Percentiles rank a stretch among this genome's conserved stretches.
phyloP scores from a whole-genome alignment of 805 yeast species.

The Debaryomyces prosopidis region DNA sequence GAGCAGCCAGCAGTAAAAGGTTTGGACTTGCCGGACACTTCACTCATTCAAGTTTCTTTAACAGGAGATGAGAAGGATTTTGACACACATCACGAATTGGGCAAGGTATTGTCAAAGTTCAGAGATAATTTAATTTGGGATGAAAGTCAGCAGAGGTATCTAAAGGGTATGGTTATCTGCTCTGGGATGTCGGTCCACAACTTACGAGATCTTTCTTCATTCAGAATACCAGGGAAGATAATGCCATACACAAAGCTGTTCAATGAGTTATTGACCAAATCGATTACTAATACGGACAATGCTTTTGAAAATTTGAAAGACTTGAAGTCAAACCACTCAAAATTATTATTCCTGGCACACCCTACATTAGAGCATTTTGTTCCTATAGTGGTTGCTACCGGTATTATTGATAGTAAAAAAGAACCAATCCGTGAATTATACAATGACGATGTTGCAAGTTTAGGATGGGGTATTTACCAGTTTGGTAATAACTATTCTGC shows the following conservation, averaged over 20 bases:
- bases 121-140: conserved; percentile 44
- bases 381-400: conserved; percentile 63
- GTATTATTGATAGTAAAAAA: conserved; percentile 47
- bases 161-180: conserved; percentile 49
- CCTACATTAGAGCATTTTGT: conserved; percentile 77
- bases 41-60: conserved; percentile 53
- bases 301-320: conserved; percentile 38
- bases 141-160: conserved; percentile 19
- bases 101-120: conserved; percentile 51
- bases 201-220: conserved; percentile 47
- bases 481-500: conserved; percentile 31
- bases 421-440: conserved; percentile 46
- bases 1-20: conserved; percentile 23
- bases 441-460: conserved; percentile 40
- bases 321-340: conserved; percentile 27
- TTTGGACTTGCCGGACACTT: conserved; percentile 43
- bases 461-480: conserved; percentile 74
- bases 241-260: conserved; percentile 56
- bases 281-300: conserved; percentile 32
- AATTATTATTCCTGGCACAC: conserved; percentile 54
- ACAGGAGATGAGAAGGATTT: conserved; percentile 40
- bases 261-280: conserved; percentile 44
- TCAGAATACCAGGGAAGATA: conserved; percentile 13
- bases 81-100: conserved; percentile 51
- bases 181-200: conserved; percentile 86